Percentiles rank a stretch among this genome's conserved stretches.
phyloP scores from a whole-genome alignment of 345 rosid genomes.

The Sisymbrium altissimum region DNA sequence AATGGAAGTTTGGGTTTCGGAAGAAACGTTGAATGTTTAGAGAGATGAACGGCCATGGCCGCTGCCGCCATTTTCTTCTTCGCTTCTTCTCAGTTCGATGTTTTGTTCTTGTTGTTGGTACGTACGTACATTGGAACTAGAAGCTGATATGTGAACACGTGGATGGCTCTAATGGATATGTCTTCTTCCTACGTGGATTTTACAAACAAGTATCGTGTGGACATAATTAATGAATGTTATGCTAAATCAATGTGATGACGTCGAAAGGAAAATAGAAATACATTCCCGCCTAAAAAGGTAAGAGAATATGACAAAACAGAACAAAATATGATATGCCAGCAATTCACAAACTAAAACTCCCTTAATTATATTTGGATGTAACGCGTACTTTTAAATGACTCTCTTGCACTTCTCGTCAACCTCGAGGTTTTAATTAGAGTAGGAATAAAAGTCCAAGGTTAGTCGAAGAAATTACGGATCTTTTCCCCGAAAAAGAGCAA shows the following conservation, averaged over 20 bases:
- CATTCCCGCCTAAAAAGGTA: not conserved
- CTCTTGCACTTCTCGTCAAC: not conserved
- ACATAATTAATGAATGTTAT: not conserved
- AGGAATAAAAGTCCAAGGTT: not conserved
- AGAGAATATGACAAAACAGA: not conserved
- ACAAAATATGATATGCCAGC: not conserved
- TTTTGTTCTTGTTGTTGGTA: not conserved
- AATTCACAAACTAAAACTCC: not conserved
- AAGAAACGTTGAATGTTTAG: slow-evolving; percentile 41
- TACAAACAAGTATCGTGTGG: not conserved
- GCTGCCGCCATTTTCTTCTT: slow-evolving; percentile 45
- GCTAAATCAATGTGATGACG: not conserved
- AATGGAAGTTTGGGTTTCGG: slow-evolving; percentile 39
- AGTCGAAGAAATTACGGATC: slow-evolving; percentile 17
- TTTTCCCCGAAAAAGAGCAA: not conserved
- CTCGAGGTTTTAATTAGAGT: not conserved
- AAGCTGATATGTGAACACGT: slow-evolving; percentile 28
- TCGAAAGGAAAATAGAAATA: not conserved
- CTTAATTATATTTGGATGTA: not conserved
- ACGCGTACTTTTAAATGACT: not conserved
- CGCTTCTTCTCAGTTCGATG: not conserved
- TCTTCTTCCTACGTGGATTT: slow-evolving; percentile 22
- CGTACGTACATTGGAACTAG: not conserved
- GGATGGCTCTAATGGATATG: not conserved
- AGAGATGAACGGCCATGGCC: slow-evolving; percentile 53